Base-by-base conservation (phyloP, 75 land plant genomes). In the Picea glauca region DNA sequence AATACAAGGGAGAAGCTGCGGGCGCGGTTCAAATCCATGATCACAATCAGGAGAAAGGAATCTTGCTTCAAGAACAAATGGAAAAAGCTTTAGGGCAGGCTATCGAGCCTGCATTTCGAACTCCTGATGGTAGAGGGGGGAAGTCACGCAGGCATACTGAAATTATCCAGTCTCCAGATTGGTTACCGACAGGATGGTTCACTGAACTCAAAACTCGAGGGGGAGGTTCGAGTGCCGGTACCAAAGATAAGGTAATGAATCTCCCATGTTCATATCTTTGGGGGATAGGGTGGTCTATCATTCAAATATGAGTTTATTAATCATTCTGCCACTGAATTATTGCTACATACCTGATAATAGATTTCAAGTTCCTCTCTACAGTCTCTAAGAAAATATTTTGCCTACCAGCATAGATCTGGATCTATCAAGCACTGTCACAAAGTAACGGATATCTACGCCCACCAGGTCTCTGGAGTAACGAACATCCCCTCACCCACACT, bases 161-260 rank as follows among this genome's bases (percentile, higher is more conserved):
- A 70, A 67, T 78, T 30, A 78, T 78, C n/a, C 58, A 78, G 23
- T 78, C 80, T 18, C 81, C 78, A 23, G 81, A 80, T 58, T 80
- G 81, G 81, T 40, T 80, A 33, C 81, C 81, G 13, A 30, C 26
- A 46, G 81, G 81, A 58, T 80, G 83, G 83, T 63, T n/a, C 26
- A 78, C 79, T 56, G 81, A 81, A 58, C 63, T 81, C 6, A 81
- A 66, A 67, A 78, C 70, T 35, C 83, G 83, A 26, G 78, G 40
- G 54, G 81, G 68, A 60, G 80, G 80, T 59, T 50, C 68, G 8
- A 78, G 81, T 30, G 83, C 83, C 23, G 81, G 83, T 54, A 81
- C 80, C 46, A 81, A 62, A 78, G 83, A 81, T 35, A 81, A 81
- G 83, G 83, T 81, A 81, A 23, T 1, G 20, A 54, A 18, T 75